Evolutionary conservation across 1,139 yeast species (phyloP).

Genomic region (Kurtzmaniella quercitrusa): DNA sequence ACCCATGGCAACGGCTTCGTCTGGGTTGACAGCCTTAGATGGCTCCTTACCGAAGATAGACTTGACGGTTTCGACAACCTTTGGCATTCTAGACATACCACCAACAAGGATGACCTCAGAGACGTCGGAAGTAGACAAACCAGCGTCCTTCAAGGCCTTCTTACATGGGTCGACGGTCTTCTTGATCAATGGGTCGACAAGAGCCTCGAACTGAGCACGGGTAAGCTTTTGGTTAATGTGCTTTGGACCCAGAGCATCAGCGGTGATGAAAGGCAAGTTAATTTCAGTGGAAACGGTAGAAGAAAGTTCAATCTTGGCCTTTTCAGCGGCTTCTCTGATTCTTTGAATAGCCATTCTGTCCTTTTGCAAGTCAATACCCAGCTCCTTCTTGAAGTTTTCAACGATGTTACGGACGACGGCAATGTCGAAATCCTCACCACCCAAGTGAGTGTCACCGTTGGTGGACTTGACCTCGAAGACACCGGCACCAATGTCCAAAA

Average conservation of each 20-base stretch:
- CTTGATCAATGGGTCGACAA: constrained; percentile 89
- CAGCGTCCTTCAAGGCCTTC: constrained; percentile 97
- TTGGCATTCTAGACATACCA: constrained; percentile 99
- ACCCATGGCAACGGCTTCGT: constrained; percentile 99
- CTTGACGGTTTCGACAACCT: constrained; percentile 96
- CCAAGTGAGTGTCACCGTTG: constrained; percentile 86
- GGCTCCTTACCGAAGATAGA: constrained; percentile 91
- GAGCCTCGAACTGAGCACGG: constrained; percentile 88
- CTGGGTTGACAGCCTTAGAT: constrained; percentile 98
- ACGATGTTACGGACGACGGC: constrained; percentile 85
- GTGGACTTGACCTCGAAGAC: constrained; percentile 86
- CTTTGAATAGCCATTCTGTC: constrained; percentile 99
- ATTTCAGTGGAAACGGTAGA: constrained; percentile 91
- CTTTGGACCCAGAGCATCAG: constrained; percentile 96
- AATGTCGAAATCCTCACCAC: constrained; percentile 91
- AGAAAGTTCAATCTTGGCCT: constrained; percentile 97
- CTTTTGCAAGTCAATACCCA: constrained; percentile 80
- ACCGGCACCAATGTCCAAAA: constrained; percentile 82
- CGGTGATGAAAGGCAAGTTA: constrained; percentile 95
- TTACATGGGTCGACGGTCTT: constrained; percentile 95
- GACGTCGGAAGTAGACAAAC: constrained; percentile 75
- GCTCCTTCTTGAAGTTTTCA: constrained; percentile 87
- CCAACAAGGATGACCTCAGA: constrained; percentile 97
- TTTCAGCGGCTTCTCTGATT: constrained; percentile 99
- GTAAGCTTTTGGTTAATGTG: constrained; percentile 92